phyloP scores from a whole-genome alignment of 2,329 filamentous ascomycete species.

The Aureobasidium mangrovei region DNA sequence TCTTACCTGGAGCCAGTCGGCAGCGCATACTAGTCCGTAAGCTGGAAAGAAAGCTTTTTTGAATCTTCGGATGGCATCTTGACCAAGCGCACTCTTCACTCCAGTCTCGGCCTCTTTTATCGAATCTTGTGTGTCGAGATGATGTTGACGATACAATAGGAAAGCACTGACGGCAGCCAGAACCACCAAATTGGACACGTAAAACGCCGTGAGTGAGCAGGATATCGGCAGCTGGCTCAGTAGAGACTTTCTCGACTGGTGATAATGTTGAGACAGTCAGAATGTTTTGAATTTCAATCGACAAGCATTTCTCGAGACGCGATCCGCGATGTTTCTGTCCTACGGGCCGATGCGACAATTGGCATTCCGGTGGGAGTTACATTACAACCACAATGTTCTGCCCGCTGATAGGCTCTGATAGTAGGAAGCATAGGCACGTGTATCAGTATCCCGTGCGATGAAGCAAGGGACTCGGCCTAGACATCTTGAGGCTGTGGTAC shows the following conservation, averaged over 20 bases:
- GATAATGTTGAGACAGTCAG: not conserved
- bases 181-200: slow-evolving; percentile 19
- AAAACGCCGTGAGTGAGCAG: slow-evolving; percentile 18
- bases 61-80: slow-evolving; percentile 27
- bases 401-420: not conserved
- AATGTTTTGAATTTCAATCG: not conserved
- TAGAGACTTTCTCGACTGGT: not conserved
- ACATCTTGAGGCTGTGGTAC: not conserved
- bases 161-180: slow-evolving; percentile 19
- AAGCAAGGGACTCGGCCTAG: slow-evolving; percentile 2
- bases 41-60: slow-evolving; percentile 37
- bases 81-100: slow-evolving; percentile 21
- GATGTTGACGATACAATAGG: slow-evolving; percentile 17
- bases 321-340: not conserved
- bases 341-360: not conserved
- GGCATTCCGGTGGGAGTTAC: not conserved
- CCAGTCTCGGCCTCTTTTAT: slow-evolving; percentile 18
- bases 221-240: not conserved
- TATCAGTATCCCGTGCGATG: not conserved
- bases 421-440: not conserved
- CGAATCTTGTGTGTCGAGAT: slow-evolving; percentile 9
- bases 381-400: no score
- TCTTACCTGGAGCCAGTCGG: slow-evolving; percentile 38
- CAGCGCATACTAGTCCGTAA: slow-evolving; percentile 36
- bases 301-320: slow-evolving; percentile 6